Conservation (phyloP, 73 alveolate genomes). For the Paramecium tetraurelia region DNA sequence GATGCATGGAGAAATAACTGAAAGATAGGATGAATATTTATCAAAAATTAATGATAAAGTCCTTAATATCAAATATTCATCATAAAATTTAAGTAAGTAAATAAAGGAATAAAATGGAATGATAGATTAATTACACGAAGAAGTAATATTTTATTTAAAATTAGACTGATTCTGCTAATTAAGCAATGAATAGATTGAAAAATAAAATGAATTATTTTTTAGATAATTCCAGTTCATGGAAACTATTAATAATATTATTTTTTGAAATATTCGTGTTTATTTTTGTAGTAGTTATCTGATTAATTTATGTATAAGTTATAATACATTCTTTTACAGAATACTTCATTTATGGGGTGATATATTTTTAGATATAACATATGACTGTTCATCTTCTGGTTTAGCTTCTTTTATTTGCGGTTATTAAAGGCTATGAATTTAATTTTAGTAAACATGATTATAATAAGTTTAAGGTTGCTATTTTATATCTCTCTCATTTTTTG, state of each 20-base stretch:
- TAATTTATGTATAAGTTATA: background rate
- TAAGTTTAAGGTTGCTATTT: background rate
- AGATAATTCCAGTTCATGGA: background rate
- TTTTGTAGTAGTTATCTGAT: background rate
- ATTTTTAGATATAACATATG: background rate
- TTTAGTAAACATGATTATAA: background rate
- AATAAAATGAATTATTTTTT: background rate
- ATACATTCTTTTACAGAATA: background rate
- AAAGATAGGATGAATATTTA: background rate
- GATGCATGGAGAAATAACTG: background rate
- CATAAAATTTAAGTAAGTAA: background rate
- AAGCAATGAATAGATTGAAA: background rate
- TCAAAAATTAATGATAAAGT: background rate
- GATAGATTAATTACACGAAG: background rate
- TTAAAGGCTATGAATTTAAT: background rate
- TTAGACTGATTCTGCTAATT: background rate
- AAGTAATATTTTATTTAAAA: background rate
- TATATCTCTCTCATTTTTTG: background rate
- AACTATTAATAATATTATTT: background rate
- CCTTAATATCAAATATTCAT: background rate
- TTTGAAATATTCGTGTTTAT: background rate
- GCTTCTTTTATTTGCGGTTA: background rate
- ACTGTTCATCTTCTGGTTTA: background rate
- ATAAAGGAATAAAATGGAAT: background rate
- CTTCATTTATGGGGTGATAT: conserved; percentile 2